Base-by-base conservation (phyloP, 169 alveolate genomes). In the Sarcocystis neurona region DNA sequence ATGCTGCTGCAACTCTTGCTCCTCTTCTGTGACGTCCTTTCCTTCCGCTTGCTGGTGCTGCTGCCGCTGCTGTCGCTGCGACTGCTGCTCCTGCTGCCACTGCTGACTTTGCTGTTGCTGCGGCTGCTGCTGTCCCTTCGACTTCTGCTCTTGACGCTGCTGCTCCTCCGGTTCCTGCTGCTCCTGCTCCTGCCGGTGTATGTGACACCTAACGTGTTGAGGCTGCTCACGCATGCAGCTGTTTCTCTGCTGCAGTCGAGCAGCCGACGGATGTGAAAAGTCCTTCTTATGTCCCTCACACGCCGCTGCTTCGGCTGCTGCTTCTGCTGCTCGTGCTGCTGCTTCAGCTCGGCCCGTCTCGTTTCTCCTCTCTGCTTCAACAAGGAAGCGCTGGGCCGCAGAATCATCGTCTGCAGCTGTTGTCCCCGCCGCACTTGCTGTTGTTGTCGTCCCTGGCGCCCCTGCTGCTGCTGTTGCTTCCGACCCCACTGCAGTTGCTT, bases 131-230 rank as follows among this genome's bases (percentile, higher is more conserved):
- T 44, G 32, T 20, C 41, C 63, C 75, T 63, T 8, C 79, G 30
- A 3, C 2, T n/a, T 8, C 44, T 30, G 44, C 79, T 68, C 50
- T 30, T 68, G 79, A 43, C 15, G 79, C 79, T 68, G 79, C 79
- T 68, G 79, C 79, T 68, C 50, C 44, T 68, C 63, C 84, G 39
- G 58, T 58, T 74, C 48, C 84, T 74, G 84, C 30, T 74, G 84
- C 84, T 74, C 41, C 2, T 37, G 20, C 34, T 30, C 34, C 84
- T 74, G 58, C 50, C 39, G 50, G 58, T 74, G 50, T 15, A 27
- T n/a, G 75, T 6, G 75, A 37, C 37, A n/a, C 75, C 15, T 12
- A 27, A 23, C 75, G 15, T 12, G 5, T 6, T 27, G 10, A 37
- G 41, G 75, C 30, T 63, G 15, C 15, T 5, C 15, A 37, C 41